phyloP scores from a whole-genome alignment of 2,329 filamentous ascomycete species.

The Cordyceps cicadae region DNA sequence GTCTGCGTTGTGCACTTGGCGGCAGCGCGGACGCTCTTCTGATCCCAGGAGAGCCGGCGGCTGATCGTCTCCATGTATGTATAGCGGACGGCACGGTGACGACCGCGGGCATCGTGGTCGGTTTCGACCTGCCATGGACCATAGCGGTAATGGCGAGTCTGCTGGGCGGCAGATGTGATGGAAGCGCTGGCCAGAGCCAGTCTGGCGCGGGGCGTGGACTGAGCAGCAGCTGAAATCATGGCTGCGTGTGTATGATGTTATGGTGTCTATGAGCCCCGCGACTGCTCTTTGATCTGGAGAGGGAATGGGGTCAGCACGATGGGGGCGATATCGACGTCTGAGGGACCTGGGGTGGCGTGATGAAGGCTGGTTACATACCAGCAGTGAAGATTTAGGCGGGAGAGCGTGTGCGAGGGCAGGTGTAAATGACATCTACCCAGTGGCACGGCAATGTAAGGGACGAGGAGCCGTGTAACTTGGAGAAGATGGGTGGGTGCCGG shows the following conservation, averaged over 20 bases:
- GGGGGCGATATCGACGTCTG: not conserved
- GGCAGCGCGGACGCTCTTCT: slow-evolving; percentile 21
- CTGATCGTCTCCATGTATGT: slow-evolving; percentile 38
- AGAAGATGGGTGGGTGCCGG: not conserved
- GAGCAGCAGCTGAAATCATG: slow-evolving; percentile 6
- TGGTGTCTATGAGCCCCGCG: not conserved
- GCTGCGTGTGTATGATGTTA: not conserved
- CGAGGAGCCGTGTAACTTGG: not conserved
- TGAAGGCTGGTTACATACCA: not conserved
- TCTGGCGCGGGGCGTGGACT: slow-evolving; percentile 11
- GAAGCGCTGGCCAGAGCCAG: slow-evolving; percentile 9
- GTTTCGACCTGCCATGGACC: slow-evolving; percentile 20
- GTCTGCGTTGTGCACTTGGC: slow-evolving; percentile 18
- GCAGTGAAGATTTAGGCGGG: slow-evolving; percentile 2
- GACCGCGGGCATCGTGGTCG: slow-evolving; percentile 36
- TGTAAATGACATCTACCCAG: slow-evolving; percentile 4
- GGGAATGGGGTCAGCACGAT: not conserved
- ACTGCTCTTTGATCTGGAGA: slow-evolving; percentile 1
- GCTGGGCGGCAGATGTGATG: slow-evolving; percentile 3
- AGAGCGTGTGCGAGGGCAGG: not conserved
- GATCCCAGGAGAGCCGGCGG: slow-evolving; percentile 39
- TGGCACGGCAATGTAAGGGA: not conserved
- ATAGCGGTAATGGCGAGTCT: slow-evolving; percentile 9
- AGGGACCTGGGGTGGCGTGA: not conserved
- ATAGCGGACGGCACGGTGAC: slow-evolving; percentile 34